These are phyloP conservation scores for Aspergillus melleus DNA, from an alignment of 2,329 filamentous ascomycete species.

Conservation along the genomic window DNA sequence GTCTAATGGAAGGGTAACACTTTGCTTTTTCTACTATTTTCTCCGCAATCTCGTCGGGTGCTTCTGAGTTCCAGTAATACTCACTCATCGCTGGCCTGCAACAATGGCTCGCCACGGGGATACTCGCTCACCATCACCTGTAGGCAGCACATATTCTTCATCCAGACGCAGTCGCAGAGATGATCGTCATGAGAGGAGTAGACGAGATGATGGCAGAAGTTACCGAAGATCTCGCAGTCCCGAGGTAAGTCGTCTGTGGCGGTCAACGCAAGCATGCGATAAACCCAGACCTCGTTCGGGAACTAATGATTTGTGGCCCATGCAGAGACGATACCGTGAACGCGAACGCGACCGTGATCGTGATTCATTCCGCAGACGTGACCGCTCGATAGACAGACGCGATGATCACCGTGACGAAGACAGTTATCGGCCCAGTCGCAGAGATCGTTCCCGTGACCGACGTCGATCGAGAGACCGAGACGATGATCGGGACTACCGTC, in stretches of 20 bases:
- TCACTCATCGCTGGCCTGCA: conserved; percentile 55
- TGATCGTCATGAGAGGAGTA: conserved; percentile 52
- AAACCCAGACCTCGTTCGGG: background rate
- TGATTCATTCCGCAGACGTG: conserved; percentile 63
- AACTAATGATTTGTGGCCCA: conserved; percentile 13
- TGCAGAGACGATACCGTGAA: conserved; percentile 55
- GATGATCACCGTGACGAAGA: conserved; percentile 58
- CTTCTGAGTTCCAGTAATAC: conserved; percentile 45
- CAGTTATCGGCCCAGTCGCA: conserved; percentile 60
- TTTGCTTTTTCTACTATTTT: conserved; percentile 17
- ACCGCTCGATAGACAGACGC: conserved; percentile 62
- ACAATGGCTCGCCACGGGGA: conserved; percentile 62
- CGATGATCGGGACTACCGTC: conserved; percentile 58
- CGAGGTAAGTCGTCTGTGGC: conserved; percentile 39
- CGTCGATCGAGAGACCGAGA: conserved; percentile 59
- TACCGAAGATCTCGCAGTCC: conserved; percentile 51
- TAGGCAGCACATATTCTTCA: conserved; percentile 77
- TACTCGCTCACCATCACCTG: conserved; percentile 86
- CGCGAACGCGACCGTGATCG: conserved; percentile 51
- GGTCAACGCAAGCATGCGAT: background rate
- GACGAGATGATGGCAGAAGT: conserved; percentile 52
- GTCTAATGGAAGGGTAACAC: conserved; percentile 26
- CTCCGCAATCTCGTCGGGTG: conserved; percentile 24
- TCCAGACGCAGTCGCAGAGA: conserved; percentile 63
- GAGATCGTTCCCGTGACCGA: conserved; percentile 66